Percentiles rank a stretch among this genome's conserved stretches.
phyloP scores from a whole-genome alignment of 441 rosid species.

The Erodium moschatum region DNA sequence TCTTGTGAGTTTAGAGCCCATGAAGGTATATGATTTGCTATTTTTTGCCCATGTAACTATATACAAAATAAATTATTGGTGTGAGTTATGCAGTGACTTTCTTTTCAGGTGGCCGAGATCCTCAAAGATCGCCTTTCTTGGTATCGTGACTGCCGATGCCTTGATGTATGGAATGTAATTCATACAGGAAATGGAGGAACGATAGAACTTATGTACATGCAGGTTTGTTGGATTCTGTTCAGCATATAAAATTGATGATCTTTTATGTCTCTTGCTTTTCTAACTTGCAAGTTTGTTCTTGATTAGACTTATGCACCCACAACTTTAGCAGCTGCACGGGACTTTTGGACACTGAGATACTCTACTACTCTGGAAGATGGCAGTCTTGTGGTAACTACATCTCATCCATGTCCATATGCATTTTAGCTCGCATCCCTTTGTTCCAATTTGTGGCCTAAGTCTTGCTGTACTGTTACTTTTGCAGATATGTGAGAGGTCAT shows the following conservation, averaged over 20 bases:
- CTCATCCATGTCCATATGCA: conserved; percentile 28
- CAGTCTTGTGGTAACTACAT: conserved; percentile 82
- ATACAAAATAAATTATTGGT: conserved; percentile 5
- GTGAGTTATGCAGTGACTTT: conserved; percentile 13
- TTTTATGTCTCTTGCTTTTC: not conserved
- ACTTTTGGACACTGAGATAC: conserved; percentile 96
- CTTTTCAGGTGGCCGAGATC: conserved; percentile 83
- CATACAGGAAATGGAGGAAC: conserved; percentile 94
- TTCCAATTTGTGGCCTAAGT: not conserved
- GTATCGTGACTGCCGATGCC: conserved; percentile 98
- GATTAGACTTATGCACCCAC: conserved; percentile 86
- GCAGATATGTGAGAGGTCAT: conserved; percentile 95
- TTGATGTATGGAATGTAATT: conserved; percentile 89
- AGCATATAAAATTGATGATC: conserved; percentile 29
- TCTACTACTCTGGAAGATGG: conserved; percentile 85
- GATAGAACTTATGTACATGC: conserved; percentile 84
- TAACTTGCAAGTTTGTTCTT: conserved; percentile 12
- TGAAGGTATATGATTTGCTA: conserved; percentile 43
- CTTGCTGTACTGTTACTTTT: conserved; percentile 21
- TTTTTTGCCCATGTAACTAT: not conserved
- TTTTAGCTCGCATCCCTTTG: conserved; percentile 20
- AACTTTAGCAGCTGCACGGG: conserved; percentile 93
- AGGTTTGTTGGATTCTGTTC: conserved; percentile 37
- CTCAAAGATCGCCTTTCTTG: conserved; percentile 95
- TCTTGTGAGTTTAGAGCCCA: conserved; percentile 95